A percentile compares a stretch with the other conserved stretches of the same genome.
These are phyloP conservation scores for Vigna mungo DNA, from an alignment of 306 rosid species.

Conservation along the genomic window DNA sequence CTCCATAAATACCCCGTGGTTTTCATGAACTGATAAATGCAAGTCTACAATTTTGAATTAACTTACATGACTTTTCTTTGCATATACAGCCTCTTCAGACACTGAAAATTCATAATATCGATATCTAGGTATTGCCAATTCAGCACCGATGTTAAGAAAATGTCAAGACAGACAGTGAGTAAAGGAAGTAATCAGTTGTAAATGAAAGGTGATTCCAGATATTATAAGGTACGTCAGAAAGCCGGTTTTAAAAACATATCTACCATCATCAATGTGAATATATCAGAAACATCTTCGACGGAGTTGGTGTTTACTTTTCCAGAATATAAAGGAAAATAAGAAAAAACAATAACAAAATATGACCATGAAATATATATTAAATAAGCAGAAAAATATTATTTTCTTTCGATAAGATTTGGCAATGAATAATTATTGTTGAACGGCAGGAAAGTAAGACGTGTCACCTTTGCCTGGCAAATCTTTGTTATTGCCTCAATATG, in stretches of 20 bases:
- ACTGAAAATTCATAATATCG: neutral
- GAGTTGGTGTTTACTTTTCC: neutral
- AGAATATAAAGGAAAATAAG: neutral
- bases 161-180: neutral
- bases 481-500: conserved; percentile 80
- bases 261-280: neutral
- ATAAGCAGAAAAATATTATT: neutral
- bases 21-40: neutral
- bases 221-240: neutral
- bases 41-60: conserved; percentile 15
- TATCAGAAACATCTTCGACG: neutral
- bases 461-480: conserved; percentile 80
- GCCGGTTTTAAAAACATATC: conserved; percentile 15
- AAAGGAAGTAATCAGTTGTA: conserved; percentile 1
- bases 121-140: conserved; percentile 7
- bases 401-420: neutral
- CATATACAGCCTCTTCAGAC: neutral
- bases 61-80: neutral
- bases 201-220: neutral
- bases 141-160: neutral
- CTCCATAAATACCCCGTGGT: conserved; percentile 1
- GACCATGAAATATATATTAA: neutral
- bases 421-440: neutral
- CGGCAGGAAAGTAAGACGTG: conserved; percentile 21
- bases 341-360: neutral